phyloP scores from a whole-genome alignment of 1,139 yeast genomes.

The Taphrina populina region DNA sequence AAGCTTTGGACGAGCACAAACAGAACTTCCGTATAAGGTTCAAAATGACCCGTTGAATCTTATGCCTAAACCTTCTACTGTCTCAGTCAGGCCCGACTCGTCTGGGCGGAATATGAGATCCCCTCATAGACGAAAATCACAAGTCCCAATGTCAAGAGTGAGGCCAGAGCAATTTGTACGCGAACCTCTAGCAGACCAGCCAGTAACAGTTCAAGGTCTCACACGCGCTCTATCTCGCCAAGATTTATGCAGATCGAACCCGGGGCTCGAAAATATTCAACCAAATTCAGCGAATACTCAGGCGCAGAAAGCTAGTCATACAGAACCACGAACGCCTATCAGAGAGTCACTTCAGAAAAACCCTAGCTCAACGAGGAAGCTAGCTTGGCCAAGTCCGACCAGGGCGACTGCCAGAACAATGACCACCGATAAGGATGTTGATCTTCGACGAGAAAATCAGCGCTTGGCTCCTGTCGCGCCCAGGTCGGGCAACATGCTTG shows the following conservation, averaged over 20 bases:
- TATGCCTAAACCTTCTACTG: constrained; percentile 4
- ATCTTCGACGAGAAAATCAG: constrained; percentile 19
- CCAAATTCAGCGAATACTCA: constrained; percentile 1
- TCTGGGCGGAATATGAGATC: constrained; percentile 6
- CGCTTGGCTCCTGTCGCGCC: constrained; percentile 27
- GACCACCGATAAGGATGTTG: constrained; percentile 7
- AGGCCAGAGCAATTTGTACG: constrained; percentile 4
- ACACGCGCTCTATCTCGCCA: constrained; percentile 12
- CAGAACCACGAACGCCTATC: constrained; percentile 15
- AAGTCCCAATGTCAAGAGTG: constrained; percentile 14
- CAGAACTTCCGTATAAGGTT: constrained; percentile 1
- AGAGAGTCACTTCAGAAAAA: not conserved
- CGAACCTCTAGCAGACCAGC: constrained; percentile 10
- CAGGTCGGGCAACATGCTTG: constrained; percentile 2
- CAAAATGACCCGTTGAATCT: constrained; percentile 20
- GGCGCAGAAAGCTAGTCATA: not conserved
- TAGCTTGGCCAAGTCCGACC: constrained; percentile 22
- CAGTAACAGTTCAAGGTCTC: constrained; percentile 9
- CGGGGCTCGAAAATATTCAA: constrained; percentile 14
- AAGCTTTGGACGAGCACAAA: constrained; percentile 9
- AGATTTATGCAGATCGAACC: not conserved
- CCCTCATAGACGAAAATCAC: constrained; percentile 26
- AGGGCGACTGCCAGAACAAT: constrained; percentile 7
- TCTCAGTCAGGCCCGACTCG: constrained; percentile 10
- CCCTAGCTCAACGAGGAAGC: not conserved